Conservation (phyloP, 495 filamentous ascomycete genomes). For the Staphylotrichum tortipilum region DNA sequence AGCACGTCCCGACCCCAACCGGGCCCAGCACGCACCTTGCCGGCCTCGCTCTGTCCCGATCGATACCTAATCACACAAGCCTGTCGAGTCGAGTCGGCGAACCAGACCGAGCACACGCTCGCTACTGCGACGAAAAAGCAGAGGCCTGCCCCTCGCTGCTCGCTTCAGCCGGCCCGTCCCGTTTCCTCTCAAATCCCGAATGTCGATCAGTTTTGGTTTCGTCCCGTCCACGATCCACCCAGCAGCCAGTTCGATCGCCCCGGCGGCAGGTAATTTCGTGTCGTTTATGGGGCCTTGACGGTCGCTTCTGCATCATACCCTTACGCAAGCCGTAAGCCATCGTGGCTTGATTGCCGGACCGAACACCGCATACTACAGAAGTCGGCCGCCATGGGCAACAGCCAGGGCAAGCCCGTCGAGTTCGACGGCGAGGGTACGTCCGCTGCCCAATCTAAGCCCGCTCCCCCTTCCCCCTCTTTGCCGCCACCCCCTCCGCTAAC, state of each 20-base stretch:
- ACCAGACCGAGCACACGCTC: no score
- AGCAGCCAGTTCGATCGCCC: conserved; percentile 1
- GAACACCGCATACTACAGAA: neutral
- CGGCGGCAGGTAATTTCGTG: neutral
- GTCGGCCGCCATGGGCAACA: conserved; percentile 71
- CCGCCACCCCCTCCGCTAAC: neutral
- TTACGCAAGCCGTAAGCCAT: no score
- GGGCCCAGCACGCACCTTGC: no score
- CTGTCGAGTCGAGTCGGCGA: no score
- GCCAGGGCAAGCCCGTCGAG: conserved; percentile 84
- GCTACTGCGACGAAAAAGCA: neutral
- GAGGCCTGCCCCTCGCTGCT: neutral
- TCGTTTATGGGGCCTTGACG: conserved; percentile 1
- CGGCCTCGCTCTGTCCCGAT: no score
- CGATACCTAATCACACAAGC: no score
- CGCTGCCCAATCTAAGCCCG: neutral
- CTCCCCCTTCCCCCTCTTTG: neutral
- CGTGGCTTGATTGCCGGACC: neutral
- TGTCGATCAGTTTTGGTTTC: conserved; percentile 8
- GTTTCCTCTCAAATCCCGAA: conserved; percentile 2
- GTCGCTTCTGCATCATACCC: neutral
- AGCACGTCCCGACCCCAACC: no score
- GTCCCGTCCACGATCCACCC: conserved; percentile 1
- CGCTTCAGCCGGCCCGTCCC: neutral
- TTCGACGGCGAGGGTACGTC: conserved; percentile 78